These are phyloP conservation scores for Adansonia grandidieri DNA, from an alignment of 441 rosid genomes.

Conservation along the genomic window DNA sequence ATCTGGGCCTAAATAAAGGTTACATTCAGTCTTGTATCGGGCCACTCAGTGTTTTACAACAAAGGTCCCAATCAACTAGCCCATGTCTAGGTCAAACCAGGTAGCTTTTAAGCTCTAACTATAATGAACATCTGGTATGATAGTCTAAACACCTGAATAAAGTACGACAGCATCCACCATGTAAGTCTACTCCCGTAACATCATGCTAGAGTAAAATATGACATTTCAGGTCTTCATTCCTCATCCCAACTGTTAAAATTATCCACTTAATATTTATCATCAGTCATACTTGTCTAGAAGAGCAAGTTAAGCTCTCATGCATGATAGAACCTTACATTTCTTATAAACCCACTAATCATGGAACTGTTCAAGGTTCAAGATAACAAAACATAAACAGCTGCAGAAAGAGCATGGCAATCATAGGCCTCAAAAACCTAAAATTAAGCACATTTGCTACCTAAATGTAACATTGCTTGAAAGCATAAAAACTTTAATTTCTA, in stretches of 20 bases:
- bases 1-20: background rate
- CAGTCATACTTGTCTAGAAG: background rate
- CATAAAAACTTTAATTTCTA: background rate
- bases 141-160: background rate
- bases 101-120: background rate
- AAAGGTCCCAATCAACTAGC: constrained; percentile 10
- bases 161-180: background rate
- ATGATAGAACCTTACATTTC: background rate
- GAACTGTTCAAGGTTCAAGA: background rate
- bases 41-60: background rate
- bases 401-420: background rate
- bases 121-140: no score
- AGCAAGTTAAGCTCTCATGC: background rate
- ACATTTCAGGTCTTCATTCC: background rate
- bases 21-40: background rate
- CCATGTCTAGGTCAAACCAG: background rate
- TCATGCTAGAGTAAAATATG: background rate
- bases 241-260: background rate
- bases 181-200: background rate
- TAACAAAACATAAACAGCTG: background rate
- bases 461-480: no score
- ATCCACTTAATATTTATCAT: background rate
- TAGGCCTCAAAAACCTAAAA: background rate
- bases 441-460: constrained; percentile 6
- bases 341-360: background rate